Evolutionary conservation across 2,329 filamentous ascomycete species (phyloP), one percentile per base, ranked within the genome.

Genomic region (Talaromyces sp.): DNA sequence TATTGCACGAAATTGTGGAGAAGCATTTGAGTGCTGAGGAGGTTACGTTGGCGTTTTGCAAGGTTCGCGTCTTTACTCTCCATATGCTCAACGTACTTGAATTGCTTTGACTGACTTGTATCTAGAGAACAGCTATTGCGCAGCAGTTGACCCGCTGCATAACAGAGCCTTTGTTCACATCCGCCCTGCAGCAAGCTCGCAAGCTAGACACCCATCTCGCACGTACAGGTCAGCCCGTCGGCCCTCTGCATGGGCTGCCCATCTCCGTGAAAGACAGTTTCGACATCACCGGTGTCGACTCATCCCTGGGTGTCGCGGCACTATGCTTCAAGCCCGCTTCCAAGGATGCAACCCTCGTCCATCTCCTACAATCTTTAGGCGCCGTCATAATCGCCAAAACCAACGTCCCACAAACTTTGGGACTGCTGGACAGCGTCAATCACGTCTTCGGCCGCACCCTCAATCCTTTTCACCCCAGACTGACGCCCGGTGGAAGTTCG

Each of bases 181-280:
- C 76, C 8, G 84, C 84, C 0, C 42, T 86, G 0, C 62, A 75
- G n/a, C 76, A 76, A 12, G 83, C 83, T 0, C 70, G 73, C n/a
- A 67, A 76, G 23, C 76, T 85, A 0, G 84, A 86, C 61, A 70
- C 73, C 0, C 75, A 83, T 64, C 63, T 77, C 21, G 61, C 65
- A n/a, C 70, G 65, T 42, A 76, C 74, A 25, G 76, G 75, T 0
- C 73, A 71, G 55, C 75, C 81, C 1, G 69, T 83, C 2, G 86
- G 86, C 0, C 85, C 86, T 1, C 76, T 89, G 0, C 86, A 88
- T 68, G 86, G 86, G 6, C 76, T 89, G 0, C 86, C 86, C 0
- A 77, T 89, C 55, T 79, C 76, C 35, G 65, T 83, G 40, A 83
- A 81, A 63, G 77, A 82, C 55, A 77, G 81, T 60, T 80, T 82